A percentile compares a stretch with the other conserved stretches of the same genome.
These are phyloP conservation scores for Glaciozyma martinii DNA, from an alignment of 768 basidiomycete species.

Conservation along the genomic window DNA sequence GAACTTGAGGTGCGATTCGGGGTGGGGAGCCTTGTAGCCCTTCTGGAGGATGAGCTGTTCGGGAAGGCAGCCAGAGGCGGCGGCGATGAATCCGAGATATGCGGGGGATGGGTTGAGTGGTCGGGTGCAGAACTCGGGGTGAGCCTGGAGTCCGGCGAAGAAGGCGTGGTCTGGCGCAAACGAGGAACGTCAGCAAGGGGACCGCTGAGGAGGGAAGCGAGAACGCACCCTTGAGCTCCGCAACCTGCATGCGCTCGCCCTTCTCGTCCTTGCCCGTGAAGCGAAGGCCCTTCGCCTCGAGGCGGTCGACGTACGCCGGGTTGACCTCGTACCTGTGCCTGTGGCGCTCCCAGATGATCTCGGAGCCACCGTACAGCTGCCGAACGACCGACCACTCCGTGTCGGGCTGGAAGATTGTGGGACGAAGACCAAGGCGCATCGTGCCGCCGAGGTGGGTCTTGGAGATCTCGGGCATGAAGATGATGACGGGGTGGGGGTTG, in stretches of 20 bases:
- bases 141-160: conserved; percentile 88
- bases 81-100: conserved; percentile 90
- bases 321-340: conserved; percentile 95
- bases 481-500: conserved; percentile 52
- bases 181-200: neutral
- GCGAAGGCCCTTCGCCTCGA: conserved; percentile 62
- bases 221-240: conserved; percentile 69
- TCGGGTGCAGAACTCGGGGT: conserved; percentile 97
- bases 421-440: conserved; percentile 98
- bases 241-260: conserved; percentile 93
- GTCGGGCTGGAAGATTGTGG: conserved; percentile 72
- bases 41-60: conserved; percentile 65
- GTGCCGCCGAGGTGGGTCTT: conserved; percentile 98
- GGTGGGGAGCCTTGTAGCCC: conserved; percentile 33
- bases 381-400: conserved; percentile 68
- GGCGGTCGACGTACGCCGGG: conserved; percentile 65
- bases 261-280: conserved; percentile 87
- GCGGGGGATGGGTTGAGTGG: conserved; percentile 95
- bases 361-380: conserved; percentile 70
- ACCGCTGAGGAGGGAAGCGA: neutral
- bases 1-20: conserved; percentile 22
- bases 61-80: conserved; percentile 59
- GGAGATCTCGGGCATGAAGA: conserved; percentile 99
- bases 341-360: conserved; percentile 89
- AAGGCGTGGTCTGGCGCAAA: conserved; percentile 68